phyloP scores from a whole-genome alignment of 2,329 filamentous ascomycete genomes.

The Fusarium temperatum region DNA sequence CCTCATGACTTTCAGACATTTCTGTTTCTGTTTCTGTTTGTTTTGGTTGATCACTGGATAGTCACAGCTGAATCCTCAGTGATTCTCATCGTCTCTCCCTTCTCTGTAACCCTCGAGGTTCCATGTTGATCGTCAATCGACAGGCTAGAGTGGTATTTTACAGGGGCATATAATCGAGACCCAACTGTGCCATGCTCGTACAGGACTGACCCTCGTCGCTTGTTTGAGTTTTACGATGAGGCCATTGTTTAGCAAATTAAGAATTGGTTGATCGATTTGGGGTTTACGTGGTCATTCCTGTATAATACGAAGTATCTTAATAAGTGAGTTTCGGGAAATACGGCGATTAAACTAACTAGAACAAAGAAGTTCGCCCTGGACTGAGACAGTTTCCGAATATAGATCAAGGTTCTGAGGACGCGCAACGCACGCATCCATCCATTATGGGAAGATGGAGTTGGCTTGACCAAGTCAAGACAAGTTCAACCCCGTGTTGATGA shows the following conservation, averaged over 20 bases:
- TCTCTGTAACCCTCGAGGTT: neutral
- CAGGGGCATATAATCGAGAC: conserved; percentile 2
- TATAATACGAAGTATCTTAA: neutral
- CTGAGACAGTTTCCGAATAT: conserved; percentile 25
- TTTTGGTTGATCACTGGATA: conserved; percentile 2
- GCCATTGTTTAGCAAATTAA: conserved; percentile 10
- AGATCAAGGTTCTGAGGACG: conserved; percentile 24
- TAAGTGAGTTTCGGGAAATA: neutral
- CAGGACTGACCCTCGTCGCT: conserved; percentile 5
- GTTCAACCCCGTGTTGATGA: conserved; percentile 24
- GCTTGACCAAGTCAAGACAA: neutral
- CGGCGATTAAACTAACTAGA: neutral
- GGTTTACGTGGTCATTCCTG: neutral
- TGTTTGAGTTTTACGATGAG: conserved; percentile 18
- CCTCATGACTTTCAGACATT: conserved; percentile 8
- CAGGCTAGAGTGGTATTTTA: conserved; percentile 7
- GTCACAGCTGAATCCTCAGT: neutral
- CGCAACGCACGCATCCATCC: conserved; percentile 29
- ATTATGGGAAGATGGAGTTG: neutral
- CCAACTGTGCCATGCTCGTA: conserved; percentile 12
- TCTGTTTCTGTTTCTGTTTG: neutral
- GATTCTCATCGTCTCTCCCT: neutral
- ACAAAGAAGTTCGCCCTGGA: neutral
- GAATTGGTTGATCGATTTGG: neutral
- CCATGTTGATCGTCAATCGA: conserved; percentile 29